A percentile compares a stretch with the other conserved stretches of the same genome.
Conservation (phyloP, 2,329 filamentous ascomycete genomes). For the Colletotrichum karsti region DNA sequence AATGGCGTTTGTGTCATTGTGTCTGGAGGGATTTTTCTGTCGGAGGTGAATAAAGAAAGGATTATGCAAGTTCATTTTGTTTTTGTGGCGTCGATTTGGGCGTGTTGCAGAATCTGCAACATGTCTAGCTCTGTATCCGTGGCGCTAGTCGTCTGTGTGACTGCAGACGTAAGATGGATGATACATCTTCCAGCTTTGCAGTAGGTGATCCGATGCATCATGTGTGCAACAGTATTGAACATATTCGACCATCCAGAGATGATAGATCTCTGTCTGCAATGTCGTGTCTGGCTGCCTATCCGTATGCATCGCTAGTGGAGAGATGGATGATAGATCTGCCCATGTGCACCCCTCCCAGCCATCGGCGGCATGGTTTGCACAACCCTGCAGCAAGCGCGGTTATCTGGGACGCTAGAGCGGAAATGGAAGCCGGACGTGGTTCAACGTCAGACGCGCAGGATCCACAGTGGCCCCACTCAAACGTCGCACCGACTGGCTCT, state of each 20-base stretch:
- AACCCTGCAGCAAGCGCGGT: constrained; percentile 21
- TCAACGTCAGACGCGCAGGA: constrained; percentile 25
- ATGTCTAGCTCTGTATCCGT: constrained; percentile 14
- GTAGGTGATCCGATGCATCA: background rate
- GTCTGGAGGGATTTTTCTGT: background rate
- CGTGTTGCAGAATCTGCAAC: constrained; percentile 28
- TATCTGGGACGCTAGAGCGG: constrained; percentile 23
- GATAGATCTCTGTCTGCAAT: too few species aligned
- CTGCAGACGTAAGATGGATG: too few species aligned
- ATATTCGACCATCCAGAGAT: too few species aligned
- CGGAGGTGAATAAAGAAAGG: background rate
- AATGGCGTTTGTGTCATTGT: background rate
- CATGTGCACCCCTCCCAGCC: background rate
- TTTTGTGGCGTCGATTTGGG: background rate
- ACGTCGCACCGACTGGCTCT: constrained; percentile 6
- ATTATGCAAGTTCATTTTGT: constrained; percentile 15
- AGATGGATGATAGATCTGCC: background rate
- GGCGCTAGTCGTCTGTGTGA: constrained; percentile 6
- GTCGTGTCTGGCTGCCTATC: too few species aligned
- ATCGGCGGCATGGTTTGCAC: constrained; percentile 19
- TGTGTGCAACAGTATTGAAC: too few species aligned
- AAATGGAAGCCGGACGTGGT: constrained; percentile 21
- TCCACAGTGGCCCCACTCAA: background rate
- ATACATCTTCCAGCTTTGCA: too few species aligned
- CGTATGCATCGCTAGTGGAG: background rate